A percentile compares a stretch with the other conserved stretches of the same genome.
phyloP scores from a whole-genome alignment of 805 yeast species.

The Saccharomycopsis fodiens region DNA sequence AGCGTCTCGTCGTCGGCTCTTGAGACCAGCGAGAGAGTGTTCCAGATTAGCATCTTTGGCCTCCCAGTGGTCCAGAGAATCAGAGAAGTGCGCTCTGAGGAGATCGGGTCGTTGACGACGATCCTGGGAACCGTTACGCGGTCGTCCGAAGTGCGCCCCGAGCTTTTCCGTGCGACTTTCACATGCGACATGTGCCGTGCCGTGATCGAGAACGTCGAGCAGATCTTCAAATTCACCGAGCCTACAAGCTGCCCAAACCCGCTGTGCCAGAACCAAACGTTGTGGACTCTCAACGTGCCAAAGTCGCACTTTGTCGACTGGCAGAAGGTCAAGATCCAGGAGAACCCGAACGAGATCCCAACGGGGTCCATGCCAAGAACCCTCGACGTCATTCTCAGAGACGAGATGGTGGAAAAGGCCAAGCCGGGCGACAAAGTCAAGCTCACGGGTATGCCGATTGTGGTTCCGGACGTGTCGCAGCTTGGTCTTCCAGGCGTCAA shows the following conservation, averaged over 20 bases:
- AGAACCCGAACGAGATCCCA: slow-evolving; percentile 93
- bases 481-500: slow-evolving; percentile 92
- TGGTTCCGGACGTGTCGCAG: slow-evolving; percentile 90
- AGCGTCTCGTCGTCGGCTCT: slow-evolving; percentile 37
- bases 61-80: slow-evolving; percentile 76
- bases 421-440: slow-evolving; percentile 95
- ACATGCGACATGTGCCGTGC: slow-evolving; percentile 86
- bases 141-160: slow-evolving; percentile 95
- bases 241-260: slow-evolving; percentile 89
- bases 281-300: slow-evolving; percentile 77
- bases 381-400: slow-evolving; percentile 83
- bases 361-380: slow-evolving; percentile 99
- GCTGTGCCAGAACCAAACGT: slow-evolving; percentile 75
- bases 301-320: slow-evolving; percentile 90
- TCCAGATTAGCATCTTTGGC: slow-evolving; percentile 84
- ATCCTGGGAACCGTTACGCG: slow-evolving; percentile 94
- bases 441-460: slow-evolving; percentile 92
- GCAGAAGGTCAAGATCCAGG: slow-evolving; percentile 95
- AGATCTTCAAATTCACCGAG: slow-evolving; percentile 86
- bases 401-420: slow-evolving; percentile 91
- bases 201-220: slow-evolving; percentile 82
- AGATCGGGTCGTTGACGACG: slow-evolving; percentile 75
- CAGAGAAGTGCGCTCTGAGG: slow-evolving; percentile 84
- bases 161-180: slow-evolving; percentile 77
- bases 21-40: slow-evolving; percentile 59